phyloP scores from a whole-genome alignment of 169 alveolate species.

The Babesia ovata region DNA sequence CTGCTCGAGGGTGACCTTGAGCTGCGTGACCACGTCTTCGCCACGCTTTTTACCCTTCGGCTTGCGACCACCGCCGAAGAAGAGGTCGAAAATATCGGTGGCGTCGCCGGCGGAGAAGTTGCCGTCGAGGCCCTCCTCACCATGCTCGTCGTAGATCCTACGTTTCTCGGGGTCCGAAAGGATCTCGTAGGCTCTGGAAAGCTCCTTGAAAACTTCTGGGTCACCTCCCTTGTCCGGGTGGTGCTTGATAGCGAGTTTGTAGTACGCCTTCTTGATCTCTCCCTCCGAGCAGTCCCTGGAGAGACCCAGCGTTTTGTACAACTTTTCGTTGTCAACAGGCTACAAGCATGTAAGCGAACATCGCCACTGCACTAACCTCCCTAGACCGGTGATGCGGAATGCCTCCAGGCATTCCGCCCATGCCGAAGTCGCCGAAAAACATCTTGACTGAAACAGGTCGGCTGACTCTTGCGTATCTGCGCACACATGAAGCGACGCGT shows the following conservation, averaged over 20 bases:
- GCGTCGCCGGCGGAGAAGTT: constrained; percentile 86
- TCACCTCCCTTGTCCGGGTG: constrained; percentile 99
- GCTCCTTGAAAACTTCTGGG: constrained; percentile 94
- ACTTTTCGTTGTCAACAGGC: constrained; percentile 82
- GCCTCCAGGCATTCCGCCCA: constrained; percentile 74
- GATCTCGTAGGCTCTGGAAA: constrained; percentile 96
- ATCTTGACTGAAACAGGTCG: constrained; percentile 10
- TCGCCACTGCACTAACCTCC: constrained; percentile 37
- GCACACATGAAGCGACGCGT: not conserved
- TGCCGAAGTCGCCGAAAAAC: constrained; percentile 69
- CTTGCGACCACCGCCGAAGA: constrained; percentile 90
- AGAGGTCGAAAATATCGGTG: constrained; percentile 86
- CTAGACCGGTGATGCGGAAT: constrained; percentile 67
- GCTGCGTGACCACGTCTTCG: constrained; percentile 87
- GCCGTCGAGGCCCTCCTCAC: constrained; percentile 97
- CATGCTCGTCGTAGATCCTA: constrained; percentile 94
- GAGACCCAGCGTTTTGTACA: constrained; percentile 83
- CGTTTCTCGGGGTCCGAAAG: constrained; percentile 96
- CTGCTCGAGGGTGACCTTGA: constrained; percentile 95
- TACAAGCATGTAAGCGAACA: constrained; percentile 29
- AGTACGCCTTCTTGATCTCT: constrained; percentile 94
- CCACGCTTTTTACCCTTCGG: constrained; percentile 88
- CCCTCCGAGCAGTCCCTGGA: constrained; percentile 84
- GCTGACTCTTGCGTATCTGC: not conserved
- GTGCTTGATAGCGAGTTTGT: constrained; percentile 92